Evolutionary conservation across 441 rosid genomes (phyloP), one percentile per base, ranked within the genome.

Genomic region (Populus tomentosa): DNA sequence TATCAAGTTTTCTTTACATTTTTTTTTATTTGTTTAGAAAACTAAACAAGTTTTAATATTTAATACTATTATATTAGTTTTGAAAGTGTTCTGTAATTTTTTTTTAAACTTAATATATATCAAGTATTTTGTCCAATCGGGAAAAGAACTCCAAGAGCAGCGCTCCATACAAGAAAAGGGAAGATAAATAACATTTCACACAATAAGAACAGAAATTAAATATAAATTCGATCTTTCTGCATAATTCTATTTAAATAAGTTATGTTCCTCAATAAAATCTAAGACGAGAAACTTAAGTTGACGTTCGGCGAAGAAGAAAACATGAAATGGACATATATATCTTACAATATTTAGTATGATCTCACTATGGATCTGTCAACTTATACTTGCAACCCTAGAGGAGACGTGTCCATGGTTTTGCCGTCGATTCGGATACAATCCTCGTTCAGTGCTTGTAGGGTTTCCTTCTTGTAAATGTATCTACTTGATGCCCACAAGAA

Each of bases 401-500:
- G 88, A 75, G 91, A 79, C 72, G 87, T 85, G 64, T 91, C 93
- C 76, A 89, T 71, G 79, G 84, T 72, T 81, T 79, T 91, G 46
- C 71, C 81, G 63, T 91, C 95, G 80, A 87, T 75, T 80, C 85
- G 79, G 80, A 75, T 83, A 78, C 82, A 80, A 30, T 75, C 87
- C 70, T 87, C 86, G 75, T 75, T 83, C 16, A 77, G 61, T 53
- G n/a, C 21, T 5, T 53, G n/a, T 53, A 53, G 2, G n/a, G 61
- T 80, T 82, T 92, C 98, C 78, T 78, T 82, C 86, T 90, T 94
- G 87, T 94, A 94, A 63, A 87, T 80, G 67, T 86, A 90, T 80
- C 85, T 83, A 70, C 84, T 86, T 1, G 96, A 85, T 71, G 91
- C 92, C 93, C 91, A 89, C 66, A 88, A 36, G 82, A 91, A 94